Conservation (phyloP, 495 filamentous ascomycete species). For the Poronia punctata region DNA sequence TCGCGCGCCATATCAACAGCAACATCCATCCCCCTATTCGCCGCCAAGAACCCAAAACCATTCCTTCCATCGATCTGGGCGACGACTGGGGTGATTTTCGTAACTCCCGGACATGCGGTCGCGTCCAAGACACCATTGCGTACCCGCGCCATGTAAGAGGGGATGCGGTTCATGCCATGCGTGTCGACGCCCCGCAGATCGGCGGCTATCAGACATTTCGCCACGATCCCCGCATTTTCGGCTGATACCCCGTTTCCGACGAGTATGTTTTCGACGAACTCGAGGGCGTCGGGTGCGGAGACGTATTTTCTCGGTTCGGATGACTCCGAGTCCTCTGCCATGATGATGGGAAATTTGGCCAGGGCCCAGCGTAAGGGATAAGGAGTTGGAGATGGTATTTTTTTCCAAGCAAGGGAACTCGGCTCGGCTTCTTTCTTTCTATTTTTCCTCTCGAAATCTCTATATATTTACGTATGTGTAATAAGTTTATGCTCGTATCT, state of each 20-base stretch:
- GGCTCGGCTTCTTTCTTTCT: no score
- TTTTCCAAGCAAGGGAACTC: no score
- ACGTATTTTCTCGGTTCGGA: slow-evolving; percentile 12
- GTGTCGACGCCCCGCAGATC: slow-evolving; percentile 75
- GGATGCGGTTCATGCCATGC: slow-evolving; percentile 70
- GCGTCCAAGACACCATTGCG: slow-evolving; percentile 58
- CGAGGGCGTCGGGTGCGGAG: slow-evolving; percentile 9
- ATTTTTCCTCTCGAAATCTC: no score
- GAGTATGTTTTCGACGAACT: slow-evolving; percentile 16
- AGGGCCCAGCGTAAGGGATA: no score
- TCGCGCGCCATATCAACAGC: slow-evolving; percentile 58
- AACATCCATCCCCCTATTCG: slow-evolving; percentile 52
- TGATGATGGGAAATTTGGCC: slow-evolving; percentile 2
- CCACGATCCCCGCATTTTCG: slow-evolving; percentile 51
- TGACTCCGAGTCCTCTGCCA: slow-evolving; percentile 15
- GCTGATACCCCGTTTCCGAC: slow-evolving; percentile 47
- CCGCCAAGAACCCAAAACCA: slow-evolving; percentile 66
- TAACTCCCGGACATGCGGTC: slow-evolving; percentile 47
- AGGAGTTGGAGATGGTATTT: no score
- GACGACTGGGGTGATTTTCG: slow-evolving; percentile 58
- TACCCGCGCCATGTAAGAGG: slow-evolving; percentile 66
- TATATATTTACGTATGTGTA: no score
- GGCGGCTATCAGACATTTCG: slow-evolving; percentile 57
- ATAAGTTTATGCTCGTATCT: no score
- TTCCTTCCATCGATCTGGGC: slow-evolving; percentile 62